Percentiles rank a stretch among this genome's conserved stretches.
Evolutionary conservation across 1,284 basidiomycete genomes (phyloP).

Genomic region (Rhodotorula glutinis): DNA sequence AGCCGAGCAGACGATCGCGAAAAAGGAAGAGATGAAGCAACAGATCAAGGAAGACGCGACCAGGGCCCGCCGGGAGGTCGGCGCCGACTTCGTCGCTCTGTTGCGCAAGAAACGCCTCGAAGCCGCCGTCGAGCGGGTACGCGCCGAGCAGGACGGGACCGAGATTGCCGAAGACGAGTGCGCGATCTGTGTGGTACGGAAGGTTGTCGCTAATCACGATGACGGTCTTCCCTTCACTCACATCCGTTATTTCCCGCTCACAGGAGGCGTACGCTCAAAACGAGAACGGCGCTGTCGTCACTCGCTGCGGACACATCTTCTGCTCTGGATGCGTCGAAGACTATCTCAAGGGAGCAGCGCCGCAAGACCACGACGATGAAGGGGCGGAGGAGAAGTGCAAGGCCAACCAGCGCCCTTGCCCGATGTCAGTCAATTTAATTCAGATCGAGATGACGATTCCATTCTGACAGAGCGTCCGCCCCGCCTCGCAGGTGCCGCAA

Average conservation of each 20-base stretch:
- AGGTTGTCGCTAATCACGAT: neutral
- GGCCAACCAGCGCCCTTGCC: conserved; percentile 35
- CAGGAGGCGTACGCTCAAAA: conserved; percentile 2
- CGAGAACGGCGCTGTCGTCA: conserved; percentile 13
- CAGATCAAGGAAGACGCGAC: conserved; percentile 30
- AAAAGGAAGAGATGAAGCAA: conserved; percentile 29
- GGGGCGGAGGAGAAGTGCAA: conserved; percentile 16
- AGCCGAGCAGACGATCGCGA: conserved; percentile 32
- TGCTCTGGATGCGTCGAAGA: conserved; percentile 23
- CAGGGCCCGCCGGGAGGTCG: conserved; percentile 38
- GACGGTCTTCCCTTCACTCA: too few relatives aligned
- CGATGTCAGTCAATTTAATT: neutral
- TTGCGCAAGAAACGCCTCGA: conserved; percentile 22
- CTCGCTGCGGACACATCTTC: conserved; percentile 29
- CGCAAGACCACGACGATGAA: conserved; percentile 20
- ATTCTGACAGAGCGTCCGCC: neutral
- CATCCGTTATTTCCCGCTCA: neutral
- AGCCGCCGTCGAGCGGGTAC: conserved; percentile 16
- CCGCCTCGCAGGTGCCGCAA: conserved; percentile 19
- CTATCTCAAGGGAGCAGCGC: neutral
- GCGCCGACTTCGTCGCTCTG: conserved; percentile 15
- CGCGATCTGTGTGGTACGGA: conserved; percentile 32
- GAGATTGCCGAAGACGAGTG: conserved; percentile 32
- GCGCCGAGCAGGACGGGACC: conserved; percentile 24
- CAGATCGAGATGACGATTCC: neutral